phyloP scores from a whole-genome alignment of 768 basidiomycete species.

The Mycena kentingensis region DNA sequence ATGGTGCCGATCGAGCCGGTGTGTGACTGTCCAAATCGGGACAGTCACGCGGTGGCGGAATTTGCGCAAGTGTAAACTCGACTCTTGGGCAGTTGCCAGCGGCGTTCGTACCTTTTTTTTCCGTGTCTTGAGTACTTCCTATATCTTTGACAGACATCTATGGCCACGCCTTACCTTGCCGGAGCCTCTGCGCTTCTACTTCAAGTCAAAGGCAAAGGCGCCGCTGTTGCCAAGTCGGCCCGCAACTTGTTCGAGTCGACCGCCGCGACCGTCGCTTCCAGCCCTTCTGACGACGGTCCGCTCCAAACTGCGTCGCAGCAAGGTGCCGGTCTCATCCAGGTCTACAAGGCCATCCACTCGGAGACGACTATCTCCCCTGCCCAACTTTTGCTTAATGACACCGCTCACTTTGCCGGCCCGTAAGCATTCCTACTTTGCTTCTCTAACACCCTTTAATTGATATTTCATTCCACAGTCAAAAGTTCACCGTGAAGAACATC shows the following conservation, averaged over 20 bases:
- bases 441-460: no score
- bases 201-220: conserved; percentile 38
- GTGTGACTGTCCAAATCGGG: no score
- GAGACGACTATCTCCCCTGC: conserved; percentile 55
- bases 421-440: no score
- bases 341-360: conserved; percentile 56
- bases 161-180: conserved; percentile 49
- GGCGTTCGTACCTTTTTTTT: conserved; percentile 43
- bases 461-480: no score
- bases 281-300: conserved; percentile 49
- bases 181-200: conserved; percentile 47
- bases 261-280: conserved; percentile 44
- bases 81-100: no score
- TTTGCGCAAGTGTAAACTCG: no score
- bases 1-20: no score
- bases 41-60: no score
- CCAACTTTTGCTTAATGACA: conserved; percentile 65
- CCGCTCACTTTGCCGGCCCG: conserved; percentile 50
- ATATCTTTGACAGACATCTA: no score
- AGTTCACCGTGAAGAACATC: conserved; percentile 53
- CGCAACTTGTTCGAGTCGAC: conserved; percentile 45
- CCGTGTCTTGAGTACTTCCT: no score
- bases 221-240: conserved; percentile 29
- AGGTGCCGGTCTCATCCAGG: conserved; percentile 62
- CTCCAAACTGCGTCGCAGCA: conserved; percentile 55